A percentile compares a stretch with the other conserved stretches of the same genome.
phyloP scores from a whole-genome alignment of 2,329 filamentous ascomycete genomes.

The Venturiaceae sp. region DNA sequence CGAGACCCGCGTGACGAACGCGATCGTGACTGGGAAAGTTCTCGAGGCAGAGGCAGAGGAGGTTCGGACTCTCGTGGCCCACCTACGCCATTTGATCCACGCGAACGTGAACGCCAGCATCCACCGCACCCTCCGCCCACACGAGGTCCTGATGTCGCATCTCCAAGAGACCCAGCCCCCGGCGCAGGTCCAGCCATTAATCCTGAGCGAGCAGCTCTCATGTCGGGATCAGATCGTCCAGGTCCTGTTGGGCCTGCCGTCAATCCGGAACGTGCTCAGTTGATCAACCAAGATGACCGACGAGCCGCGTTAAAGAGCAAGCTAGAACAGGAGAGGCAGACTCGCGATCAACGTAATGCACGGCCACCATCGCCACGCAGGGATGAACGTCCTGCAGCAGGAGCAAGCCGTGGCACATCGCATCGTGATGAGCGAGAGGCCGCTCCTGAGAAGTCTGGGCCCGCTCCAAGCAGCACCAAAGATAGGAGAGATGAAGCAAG shows the following conservation, averaged over 20 bases:
- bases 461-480: constrained; percentile 17
- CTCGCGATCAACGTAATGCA: constrained; percentile 7
- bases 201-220: constrained; percentile 4
- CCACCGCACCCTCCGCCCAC: not conserved
- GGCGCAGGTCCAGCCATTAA: constrained; percentile 6
- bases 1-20: not conserved
- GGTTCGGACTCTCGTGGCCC: not conserved
- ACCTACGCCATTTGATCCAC: not conserved
- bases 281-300: constrained; percentile 25
- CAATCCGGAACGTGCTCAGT: constrained; percentile 33
- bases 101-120: constrained; percentile 1
- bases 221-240: constrained; percentile 10
- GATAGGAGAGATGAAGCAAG: constrained; percentile 19
- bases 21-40: not conserved
- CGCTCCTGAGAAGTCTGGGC: not conserved
- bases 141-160: not conserved
- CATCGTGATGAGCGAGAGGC: constrained; percentile 18
- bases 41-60: not conserved
- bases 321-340: constrained; percentile 14
- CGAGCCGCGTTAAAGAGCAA: constrained; percentile 18
- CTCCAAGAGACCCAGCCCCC: not conserved
- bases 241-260: constrained; percentile 19
- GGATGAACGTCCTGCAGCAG: not conserved
- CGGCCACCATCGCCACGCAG: not conserved
- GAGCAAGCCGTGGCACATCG: not conserved